Evolutionary conservation across 768 basidiomycete genomes (phyloP).

Genomic region (Boletus edulis): DNA sequence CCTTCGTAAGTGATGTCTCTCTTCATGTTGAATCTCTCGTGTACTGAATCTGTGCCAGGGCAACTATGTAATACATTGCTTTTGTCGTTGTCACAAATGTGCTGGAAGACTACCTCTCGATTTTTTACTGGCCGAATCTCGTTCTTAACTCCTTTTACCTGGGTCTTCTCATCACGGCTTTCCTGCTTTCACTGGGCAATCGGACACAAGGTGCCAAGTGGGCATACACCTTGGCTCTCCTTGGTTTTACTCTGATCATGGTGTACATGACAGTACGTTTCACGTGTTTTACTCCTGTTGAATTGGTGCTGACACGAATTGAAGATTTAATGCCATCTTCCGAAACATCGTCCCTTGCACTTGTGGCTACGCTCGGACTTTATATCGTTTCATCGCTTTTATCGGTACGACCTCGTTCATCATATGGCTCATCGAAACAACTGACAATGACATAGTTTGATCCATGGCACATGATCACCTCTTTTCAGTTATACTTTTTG

Average conservation of each 20-base stretch:
- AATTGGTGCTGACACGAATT: conserved; percentile 1
- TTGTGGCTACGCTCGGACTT: conserved; percentile 84
- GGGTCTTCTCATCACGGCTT: conserved; percentile 83
- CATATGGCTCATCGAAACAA: not conserved
- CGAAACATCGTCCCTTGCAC: conserved; percentile 84
- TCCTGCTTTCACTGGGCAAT: conserved; percentile 85
- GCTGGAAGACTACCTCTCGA: conserved; percentile 58
- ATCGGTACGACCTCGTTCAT: conserved; percentile 57
- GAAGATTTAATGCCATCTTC: conserved; percentile 59
- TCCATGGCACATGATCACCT: conserved; percentile 98
- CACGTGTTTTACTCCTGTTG: not conserved
- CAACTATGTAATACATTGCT: conserved; percentile 89
- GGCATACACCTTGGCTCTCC: conserved; percentile 79
- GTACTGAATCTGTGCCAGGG: conserved; percentile 41
- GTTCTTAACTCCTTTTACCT: conserved; percentile 86
- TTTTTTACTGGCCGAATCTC: conserved; percentile 68
- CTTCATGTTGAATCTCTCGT: no score
- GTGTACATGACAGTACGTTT: conserved; percentile 85
- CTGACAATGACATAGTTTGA: conserved; percentile 58
- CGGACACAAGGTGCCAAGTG: conserved; percentile 87
- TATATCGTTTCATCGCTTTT: conserved; percentile 81
- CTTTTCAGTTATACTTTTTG: conserved; percentile 84
- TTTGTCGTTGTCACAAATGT: conserved; percentile 75
- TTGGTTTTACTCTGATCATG: conserved; percentile 88
- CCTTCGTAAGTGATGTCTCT: conserved; percentile 50